phyloP scores from a whole-genome alignment of 805 yeast genomes.

The Soucietia sequanensis region DNA sequence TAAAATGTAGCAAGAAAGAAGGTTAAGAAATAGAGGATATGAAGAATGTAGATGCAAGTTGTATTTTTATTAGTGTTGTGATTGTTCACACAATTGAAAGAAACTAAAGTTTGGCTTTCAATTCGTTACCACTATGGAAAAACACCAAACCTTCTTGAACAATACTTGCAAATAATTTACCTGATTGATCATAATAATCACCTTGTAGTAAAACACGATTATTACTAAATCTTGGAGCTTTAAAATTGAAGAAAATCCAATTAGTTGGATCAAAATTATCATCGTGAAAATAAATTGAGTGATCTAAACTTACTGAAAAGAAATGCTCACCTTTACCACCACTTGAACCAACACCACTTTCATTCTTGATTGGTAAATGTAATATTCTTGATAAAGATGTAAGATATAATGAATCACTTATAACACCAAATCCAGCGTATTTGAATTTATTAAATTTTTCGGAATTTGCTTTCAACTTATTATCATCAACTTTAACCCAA shows the following conservation, averaged over 20 bases:
- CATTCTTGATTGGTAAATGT: constrained; percentile 20
- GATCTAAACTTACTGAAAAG: constrained; percentile 34
- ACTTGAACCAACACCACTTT: constrained; percentile 11
- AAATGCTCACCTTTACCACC: constrained; percentile 27
- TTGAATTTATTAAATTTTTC: constrained; percentile 15
- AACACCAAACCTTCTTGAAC: constrained; percentile 36
- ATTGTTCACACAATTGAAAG: too few relatives aligned
- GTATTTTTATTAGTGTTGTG: too few relatives aligned
- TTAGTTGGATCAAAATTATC: constrained; percentile 31
- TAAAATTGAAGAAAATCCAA: constrained; percentile 29
- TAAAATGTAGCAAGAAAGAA: too few relatives aligned
- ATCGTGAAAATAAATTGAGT: constrained; percentile 35
- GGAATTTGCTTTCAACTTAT: constrained; percentile 3
- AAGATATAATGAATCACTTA: constrained; percentile 33
- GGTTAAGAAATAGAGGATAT: too few relatives aligned
- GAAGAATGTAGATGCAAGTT: too few relatives aligned
- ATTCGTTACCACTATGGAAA: constrained; percentile 18
- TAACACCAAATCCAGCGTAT: constrained; percentile 30
- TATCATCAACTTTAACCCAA: constrained; percentile 29
- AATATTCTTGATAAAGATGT: constrained; percentile 27
- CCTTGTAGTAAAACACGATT: constrained; percentile 30
- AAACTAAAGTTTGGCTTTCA: constrained; percentile 18
- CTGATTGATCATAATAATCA: constrained; percentile 26
- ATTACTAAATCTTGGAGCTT: constrained; percentile 27
- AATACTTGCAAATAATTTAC: constrained; percentile 28